Percentiles rank a stretch among this genome's conserved stretches.
phyloP scores from a whole-genome alignment of 805 yeast genomes.

The Candida alai region DNA sequence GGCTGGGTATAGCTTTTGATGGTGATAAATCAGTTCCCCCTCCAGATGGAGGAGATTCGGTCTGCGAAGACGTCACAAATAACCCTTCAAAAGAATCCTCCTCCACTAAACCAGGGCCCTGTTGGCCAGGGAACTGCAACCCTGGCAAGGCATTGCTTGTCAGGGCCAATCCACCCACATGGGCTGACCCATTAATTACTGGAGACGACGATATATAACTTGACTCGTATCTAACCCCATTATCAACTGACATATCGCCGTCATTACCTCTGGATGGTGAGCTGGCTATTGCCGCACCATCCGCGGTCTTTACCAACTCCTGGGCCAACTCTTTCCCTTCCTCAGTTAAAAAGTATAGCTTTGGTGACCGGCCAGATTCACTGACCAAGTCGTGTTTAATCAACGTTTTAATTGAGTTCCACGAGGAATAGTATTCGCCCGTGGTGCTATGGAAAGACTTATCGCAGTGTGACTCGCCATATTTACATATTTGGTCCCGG shows the following conservation, averaged over 20 bases:
- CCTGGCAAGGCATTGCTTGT: too few species aligned
- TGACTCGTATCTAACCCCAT: constrained; percentile 26
- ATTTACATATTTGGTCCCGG: constrained; percentile 52
- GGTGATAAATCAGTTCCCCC: too few species aligned
- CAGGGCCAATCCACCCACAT: not conserved
- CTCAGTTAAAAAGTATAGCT: constrained; percentile 60
- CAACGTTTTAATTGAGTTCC: constrained; percentile 67
- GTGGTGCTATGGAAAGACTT: constrained; percentile 53
- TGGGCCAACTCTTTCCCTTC: constrained; percentile 64
- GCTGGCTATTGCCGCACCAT: constrained; percentile 18
- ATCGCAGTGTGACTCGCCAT: constrained; percentile 55
- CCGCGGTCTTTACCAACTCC: constrained; percentile 47
- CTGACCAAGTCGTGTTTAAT: constrained; percentile 56
- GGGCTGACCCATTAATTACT: too few species aligned
- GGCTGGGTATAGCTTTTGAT: too few species aligned
- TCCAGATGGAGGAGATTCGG: too few species aligned
- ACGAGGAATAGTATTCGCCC: constrained; percentile 66
- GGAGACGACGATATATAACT: constrained; percentile 4
- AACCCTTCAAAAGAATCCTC: too few species aligned
- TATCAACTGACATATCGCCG: constrained; percentile 30
- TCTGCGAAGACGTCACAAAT: too few species aligned
- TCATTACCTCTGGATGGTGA: constrained; percentile 14
- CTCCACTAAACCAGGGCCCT: too few species aligned
- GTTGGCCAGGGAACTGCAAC: too few species aligned
- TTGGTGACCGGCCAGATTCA: constrained; percentile 51